Evolutionary conservation across 331 rosid species (phyloP).

Genomic region (Stylosanthes scabra): DNA sequence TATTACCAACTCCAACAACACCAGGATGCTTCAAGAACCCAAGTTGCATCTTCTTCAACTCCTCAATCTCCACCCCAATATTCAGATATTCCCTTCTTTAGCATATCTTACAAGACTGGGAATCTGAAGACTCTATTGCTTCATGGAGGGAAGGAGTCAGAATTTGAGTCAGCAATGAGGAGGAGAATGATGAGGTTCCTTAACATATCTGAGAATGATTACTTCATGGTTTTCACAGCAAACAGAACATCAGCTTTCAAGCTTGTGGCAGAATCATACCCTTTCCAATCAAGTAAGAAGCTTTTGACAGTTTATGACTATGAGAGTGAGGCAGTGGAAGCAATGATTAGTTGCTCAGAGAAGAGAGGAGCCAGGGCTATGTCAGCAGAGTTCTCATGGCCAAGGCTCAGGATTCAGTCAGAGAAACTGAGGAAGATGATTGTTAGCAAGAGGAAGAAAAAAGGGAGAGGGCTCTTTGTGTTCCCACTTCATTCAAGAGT

Average conservation of each 20-base stretch:
- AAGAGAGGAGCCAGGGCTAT: slow-evolving; percentile 78
- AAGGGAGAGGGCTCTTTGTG: slow-evolving; percentile 82
- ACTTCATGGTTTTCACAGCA: slow-evolving; percentile 92
- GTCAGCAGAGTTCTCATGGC: slow-evolving; percentile 97
- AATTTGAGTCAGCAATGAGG: slow-evolving; percentile 77
- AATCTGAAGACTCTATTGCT: slow-evolving; percentile 77
- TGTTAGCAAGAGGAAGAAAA: slow-evolving; percentile 60
- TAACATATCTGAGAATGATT: slow-evolving; percentile 75
- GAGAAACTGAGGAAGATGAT: slow-evolving; percentile 73
- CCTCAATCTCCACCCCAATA: slow-evolving; percentile 42
- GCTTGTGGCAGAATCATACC: slow-evolving; percentile 85
- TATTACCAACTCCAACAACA: slow-evolving; percentile 65
- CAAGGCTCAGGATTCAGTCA: slow-evolving; percentile 80
- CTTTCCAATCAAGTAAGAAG: slow-evolving; percentile 68
- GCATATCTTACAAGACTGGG: slow-evolving; percentile 77
- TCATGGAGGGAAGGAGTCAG: slow-evolving; percentile 69
- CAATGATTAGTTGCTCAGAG: slow-evolving; percentile 69
- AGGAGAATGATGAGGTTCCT: slow-evolving; percentile 76
- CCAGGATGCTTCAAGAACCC: slow-evolving; percentile 48
- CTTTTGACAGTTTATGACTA: slow-evolving; percentile 90
- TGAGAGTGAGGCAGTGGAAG: slow-evolving; percentile 91
- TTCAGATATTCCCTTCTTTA: slow-evolving; percentile 75
- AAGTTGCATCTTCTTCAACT: slow-evolving; percentile 48
- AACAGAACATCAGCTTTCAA: slow-evolving; percentile 93
- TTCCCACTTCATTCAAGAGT: slow-evolving; percentile 92